Percentiles rank a stretch among this genome's conserved stretches.
phyloP scores from a whole-genome alignment of 225 moss, liverwort and hornwort genomes.

The Rhytidiadelphus loreus region DNA sequence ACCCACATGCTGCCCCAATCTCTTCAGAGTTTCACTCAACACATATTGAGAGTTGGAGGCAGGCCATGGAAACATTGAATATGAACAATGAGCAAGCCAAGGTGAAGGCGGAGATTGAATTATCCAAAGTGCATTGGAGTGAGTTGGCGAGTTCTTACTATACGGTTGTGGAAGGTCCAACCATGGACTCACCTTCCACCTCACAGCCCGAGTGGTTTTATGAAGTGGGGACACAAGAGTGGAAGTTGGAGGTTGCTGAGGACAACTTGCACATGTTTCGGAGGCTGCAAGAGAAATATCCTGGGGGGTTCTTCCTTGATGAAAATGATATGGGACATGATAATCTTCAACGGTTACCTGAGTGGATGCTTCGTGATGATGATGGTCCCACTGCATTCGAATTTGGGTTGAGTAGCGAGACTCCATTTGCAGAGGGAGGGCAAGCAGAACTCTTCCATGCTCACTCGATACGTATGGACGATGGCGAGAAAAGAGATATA shows the following conservation, averaged over 20 bases:
- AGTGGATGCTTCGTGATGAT: fast-evolving
- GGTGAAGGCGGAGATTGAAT: neutral
- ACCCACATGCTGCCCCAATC: fast-evolving
- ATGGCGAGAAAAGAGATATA: fast-evolving
- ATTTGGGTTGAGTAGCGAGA: neutral
- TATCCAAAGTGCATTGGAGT: neutral
- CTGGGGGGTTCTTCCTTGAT: fast-evolving
- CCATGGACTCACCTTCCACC: neutral
- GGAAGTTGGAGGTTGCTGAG: neutral
- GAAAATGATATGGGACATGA: neutral
- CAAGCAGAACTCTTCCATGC: neutral
- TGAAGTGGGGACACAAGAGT: neutral
- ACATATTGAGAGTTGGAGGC: neutral
- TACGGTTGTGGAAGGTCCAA: fast-evolving
- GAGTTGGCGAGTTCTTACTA: neutral
- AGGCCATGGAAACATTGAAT: neutral
- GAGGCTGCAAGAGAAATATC: neutral
- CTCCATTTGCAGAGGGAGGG: neutral
- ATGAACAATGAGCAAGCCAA: neutral
- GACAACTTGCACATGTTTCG: neutral
- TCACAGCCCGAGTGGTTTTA: fast-evolving
- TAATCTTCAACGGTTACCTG: neutral
- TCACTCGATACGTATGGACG: fast-evolving
- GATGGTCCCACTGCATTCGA: fast-evolving
- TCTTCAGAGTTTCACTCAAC: neutral